Percentiles rank a stretch among this genome's conserved stretches.
These are phyloP conservation scores for Spencermartinsiella ligniputridi DNA, from an alignment of 1,139 yeast species.

Conservation along the genomic window DNA sequence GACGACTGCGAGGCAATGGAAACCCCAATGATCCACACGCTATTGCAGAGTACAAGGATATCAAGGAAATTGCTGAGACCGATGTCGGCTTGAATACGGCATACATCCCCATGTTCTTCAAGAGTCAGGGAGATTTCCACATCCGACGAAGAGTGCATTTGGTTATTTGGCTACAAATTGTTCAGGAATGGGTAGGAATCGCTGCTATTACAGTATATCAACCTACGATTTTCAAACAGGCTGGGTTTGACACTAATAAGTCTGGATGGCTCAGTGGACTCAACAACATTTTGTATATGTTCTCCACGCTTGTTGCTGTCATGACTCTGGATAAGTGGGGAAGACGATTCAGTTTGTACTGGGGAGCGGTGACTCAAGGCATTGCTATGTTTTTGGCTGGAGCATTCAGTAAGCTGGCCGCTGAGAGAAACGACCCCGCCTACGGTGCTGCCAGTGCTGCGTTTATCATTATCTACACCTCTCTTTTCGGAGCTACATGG, in stretches of 20 bases:
- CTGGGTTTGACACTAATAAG: conserved; percentile 32
- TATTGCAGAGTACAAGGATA: conserved; percentile 32
- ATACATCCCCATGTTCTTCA: conserved; percentile 12
- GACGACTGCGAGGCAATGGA: conserved; percentile 25
- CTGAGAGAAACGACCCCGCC: conserved; percentile 16
- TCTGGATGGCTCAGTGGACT: conserved; percentile 33
- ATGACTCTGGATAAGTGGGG: conserved; percentile 33
- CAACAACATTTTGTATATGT: conserved; percentile 28
- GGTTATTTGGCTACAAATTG: conserved; percentile 33
- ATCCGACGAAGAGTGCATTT: conserved; percentile 38
- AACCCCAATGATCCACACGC: conserved; percentile 13
- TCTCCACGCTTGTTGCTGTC: conserved; percentile 30
- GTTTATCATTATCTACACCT: conserved; percentile 36
- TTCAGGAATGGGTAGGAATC: conserved; percentile 37
- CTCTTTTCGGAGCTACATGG: conserved; percentile 34
- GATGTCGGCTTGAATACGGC: conserved; percentile 10
- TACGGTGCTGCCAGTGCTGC: conserved; percentile 39
- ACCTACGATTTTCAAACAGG: conserved; percentile 37
- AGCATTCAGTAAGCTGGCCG: conserved; percentile 32
- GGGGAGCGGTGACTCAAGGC: conserved; percentile 34
- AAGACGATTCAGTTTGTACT: conserved; percentile 28
- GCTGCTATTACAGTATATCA: conserved; percentile 42
- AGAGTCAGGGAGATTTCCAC: conserved; percentile 25
- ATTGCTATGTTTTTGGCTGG: conserved; percentile 37
- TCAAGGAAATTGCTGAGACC: conserved; percentile 15